Evolutionary conservation across 768 basidiomycete genomes (phyloP), one percentile per base, ranked within the genome.

Genomic region (Kwoniella botswanensis): DNA sequence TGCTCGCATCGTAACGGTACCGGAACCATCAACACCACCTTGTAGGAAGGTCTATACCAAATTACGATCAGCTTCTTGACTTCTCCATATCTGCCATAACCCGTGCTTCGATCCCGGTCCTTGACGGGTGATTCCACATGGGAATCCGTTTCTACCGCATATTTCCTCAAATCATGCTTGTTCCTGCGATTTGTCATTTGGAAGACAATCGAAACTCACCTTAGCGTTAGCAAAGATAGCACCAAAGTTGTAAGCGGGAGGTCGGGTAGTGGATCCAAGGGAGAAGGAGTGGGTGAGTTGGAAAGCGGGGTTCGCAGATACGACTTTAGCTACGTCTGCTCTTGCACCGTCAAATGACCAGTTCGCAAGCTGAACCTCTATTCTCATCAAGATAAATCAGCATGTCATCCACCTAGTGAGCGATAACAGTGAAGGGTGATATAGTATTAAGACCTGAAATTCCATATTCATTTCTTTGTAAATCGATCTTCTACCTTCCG

Each of bases 211-310:
- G 0, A 18, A 12, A 76, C 83, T 62, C 77, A 97, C 95, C 82
- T 88, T 87, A 77, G 89, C 87, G 79, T 90, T 96, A 15, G 92
- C 94, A 85, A 91, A 98, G 62, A 97, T 88, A 11, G 94, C 93
- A 68, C 92, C 93, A 82, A 98, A 98, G 84, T 93, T 94, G 85
- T 99, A 99, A 41, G 91, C 91, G 15, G 96, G 88, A 1, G 93
- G 88, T 60, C 78, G 71, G n/a, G 90, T 88, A 83, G 92, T 91
- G 21, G 93, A 93, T 21, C 93, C 97, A 68, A 98, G 86, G 70
- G 90, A 87, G 85, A 99, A 98, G 24, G 94, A 92, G 84, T 99
- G 97, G 71, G 94, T 95, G 77, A 98, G 92, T 86, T 98, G 96
- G 88, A 98, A 98, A 62, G 92, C 89, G n/a, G 97, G 97, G 83